Evolutionary conservation across 1,139 yeast genomes (phyloP).

Genomic region (Sugiyamaella sp.): DNA sequence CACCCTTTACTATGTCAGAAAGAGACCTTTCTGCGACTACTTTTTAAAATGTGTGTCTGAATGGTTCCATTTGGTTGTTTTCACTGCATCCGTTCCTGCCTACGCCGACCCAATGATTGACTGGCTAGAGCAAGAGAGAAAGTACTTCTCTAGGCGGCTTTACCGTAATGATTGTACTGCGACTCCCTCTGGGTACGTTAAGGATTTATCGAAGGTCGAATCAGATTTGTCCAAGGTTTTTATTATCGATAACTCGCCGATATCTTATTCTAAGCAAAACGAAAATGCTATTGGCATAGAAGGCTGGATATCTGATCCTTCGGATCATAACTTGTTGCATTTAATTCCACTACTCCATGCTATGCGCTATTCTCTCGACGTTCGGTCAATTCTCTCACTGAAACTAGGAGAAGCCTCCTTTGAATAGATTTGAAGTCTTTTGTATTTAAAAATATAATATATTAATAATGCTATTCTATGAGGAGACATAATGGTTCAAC

Average conservation of each 20-base stretch:
- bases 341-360: constrained; percentile 81
- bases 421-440: constrained; percentile 25
- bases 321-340: constrained; percentile 78
- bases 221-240: constrained; percentile 69
- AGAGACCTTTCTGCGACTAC: constrained; percentile 87
- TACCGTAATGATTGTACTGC: constrained; percentile 82
- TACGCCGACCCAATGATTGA: constrained; percentile 97
- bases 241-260: constrained; percentile 89
- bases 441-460: constrained; percentile 6
- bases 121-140: constrained; percentile 66
- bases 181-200: constrained; percentile 72
- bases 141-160: constrained; percentile 59
- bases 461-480: constrained; percentile 14
- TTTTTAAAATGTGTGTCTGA: constrained; percentile 75
- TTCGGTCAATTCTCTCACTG: constrained; percentile 75
- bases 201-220: constrained; percentile 65
- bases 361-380: constrained; percentile 80
- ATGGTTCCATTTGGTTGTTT: constrained; percentile 88
- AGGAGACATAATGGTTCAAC: constrained; percentile 24
- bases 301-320: constrained; percentile 97
- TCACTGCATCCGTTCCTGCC: constrained; percentile 92
- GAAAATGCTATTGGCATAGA: constrained; percentile 90
- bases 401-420: constrained; percentile 77
- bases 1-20: constrained; percentile 85
- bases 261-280: constrained; percentile 80